A percentile compares a stretch with the other conserved stretches of the same genome.
phyloP scores from a whole-genome alignment of 2,329 filamentous ascomycete species.

The Phialophora verrucosa region DNA sequence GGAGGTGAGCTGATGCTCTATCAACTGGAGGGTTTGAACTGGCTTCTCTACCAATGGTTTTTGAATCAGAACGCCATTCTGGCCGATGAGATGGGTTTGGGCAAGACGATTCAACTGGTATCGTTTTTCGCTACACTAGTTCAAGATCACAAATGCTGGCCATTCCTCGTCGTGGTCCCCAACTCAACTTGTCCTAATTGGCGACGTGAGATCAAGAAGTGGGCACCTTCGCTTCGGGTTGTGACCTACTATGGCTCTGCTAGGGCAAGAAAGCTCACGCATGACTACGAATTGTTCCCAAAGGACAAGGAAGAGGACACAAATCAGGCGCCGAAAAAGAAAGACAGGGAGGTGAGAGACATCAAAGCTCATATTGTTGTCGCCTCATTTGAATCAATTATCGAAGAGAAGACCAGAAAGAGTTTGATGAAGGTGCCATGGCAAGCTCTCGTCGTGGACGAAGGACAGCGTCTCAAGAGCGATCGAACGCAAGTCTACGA shows the following conservation, averaged over 20 bases:
- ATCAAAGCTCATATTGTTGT: slow-evolving; percentile 90
- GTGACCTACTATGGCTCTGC: slow-evolving; percentile 90
- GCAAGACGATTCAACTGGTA: slow-evolving; percentile 95
- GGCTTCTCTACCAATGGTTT: slow-evolving; percentile 91
- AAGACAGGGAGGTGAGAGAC: slow-evolving; percentile 52
- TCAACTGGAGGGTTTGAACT: slow-evolving; percentile 90
- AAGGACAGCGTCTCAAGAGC: slow-evolving; percentile 94
- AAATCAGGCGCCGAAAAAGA: slow-evolving; percentile 43
- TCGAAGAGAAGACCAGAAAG: slow-evolving; percentile 69
- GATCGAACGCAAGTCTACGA: slow-evolving; percentile 83
- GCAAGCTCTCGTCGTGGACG: slow-evolving; percentile 89
- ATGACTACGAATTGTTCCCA: slow-evolving; percentile 85
- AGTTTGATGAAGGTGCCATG: slow-evolving; percentile 77
- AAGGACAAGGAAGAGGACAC: slow-evolving; percentile 45
- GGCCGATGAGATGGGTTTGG: slow-evolving; percentile 97
- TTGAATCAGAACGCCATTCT: slow-evolving; percentile 82
- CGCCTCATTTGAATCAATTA: slow-evolving; percentile 89
- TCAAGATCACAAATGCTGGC: slow-evolving; percentile 76
- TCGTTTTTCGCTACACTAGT: slow-evolving; percentile 77
- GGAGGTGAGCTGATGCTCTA: slow-evolving; percentile 90
- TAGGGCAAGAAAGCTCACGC: slow-evolving; percentile 75
- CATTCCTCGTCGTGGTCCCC: slow-evolving; percentile 90
- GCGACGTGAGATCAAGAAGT: slow-evolving; percentile 93
- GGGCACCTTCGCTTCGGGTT: slow-evolving; percentile 83
- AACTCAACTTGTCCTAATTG: slow-evolving; percentile 98